Evolutionary conservation across 768 basidiomycete species (phyloP), one percentile per base, ranked within the genome.

Genomic region (Pisolithus tinctorius): DNA sequence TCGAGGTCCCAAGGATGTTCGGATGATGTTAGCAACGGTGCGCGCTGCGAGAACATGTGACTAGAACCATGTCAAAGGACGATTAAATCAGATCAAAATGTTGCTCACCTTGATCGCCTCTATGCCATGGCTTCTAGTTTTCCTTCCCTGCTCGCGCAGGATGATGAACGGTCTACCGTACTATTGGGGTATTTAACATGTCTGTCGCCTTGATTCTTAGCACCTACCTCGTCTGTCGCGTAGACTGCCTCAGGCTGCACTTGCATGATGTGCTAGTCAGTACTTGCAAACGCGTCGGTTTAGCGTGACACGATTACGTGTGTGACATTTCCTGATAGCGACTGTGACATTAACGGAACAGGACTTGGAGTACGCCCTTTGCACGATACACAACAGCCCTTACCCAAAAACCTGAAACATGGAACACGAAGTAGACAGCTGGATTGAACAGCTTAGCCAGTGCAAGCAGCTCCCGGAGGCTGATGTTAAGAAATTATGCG

Each of bases 91-190:
- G 40, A 45, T 43, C 42, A 16, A 14, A 0, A 37, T 45, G 1
- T n/a, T 14, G 62, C 72, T 39, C 30, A 91, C 93, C 79, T 95
- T 94, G 76, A 98, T 96, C 58, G 95, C 95, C 69, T 94, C 91
- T 55, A 86, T 67, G 47, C 95, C 95, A 72, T 98, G 93, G 27
- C 79, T 82, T 60, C 95, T 80, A 10, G 91, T 95, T 77, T 93
- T 96, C 74, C 69, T 95, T 50, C 76, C 83, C 69, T 97, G 95
- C 63, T 97, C 94, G 29, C 93, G 81, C 51, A 98, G 78, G 72
- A 98, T 95, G 66, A 97, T 95, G 67, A 97, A 97, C n/a, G 93
- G 95, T 39, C 94, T 77, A 42, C 94, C 93, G 68, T 91, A 93
- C 90, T 94, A 20, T 7, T 57, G 6, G 23, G 4, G 23, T 2